phyloP scores from a whole-genome alignment of 805 yeast genomes.

The Crinitomyces ghanaensis region DNA sequence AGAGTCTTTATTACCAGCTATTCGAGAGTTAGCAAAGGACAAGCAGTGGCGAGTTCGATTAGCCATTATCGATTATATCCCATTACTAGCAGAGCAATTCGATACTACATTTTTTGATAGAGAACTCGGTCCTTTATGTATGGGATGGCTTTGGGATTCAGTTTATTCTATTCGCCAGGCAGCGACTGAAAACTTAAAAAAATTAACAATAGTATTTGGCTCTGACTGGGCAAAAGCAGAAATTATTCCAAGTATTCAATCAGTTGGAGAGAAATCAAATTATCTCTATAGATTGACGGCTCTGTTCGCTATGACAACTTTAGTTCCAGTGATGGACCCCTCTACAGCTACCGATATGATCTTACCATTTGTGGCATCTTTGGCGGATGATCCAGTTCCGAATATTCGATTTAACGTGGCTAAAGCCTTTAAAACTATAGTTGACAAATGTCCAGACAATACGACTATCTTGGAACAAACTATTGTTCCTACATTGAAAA shows the following conservation, averaged over 20 bases:
- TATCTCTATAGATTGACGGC: conserved; percentile 90
- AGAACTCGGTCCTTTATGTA: conserved; percentile 78
- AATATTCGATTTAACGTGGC: conserved; percentile 94
- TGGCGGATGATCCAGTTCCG: conserved; percentile 77
- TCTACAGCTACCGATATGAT: conserved; percentile 50
- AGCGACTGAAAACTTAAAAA: conserved; percentile 73
- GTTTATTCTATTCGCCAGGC: conserved; percentile 96
- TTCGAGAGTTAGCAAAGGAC: conserved; percentile 90
- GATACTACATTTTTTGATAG: conserved; percentile 90
- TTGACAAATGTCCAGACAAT: conserved; percentile 39
- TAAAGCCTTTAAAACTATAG: conserved; percentile 57
- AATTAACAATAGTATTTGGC: conserved; percentile 79
- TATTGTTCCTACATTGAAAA: conserved; percentile 55
- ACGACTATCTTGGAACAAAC: conserved; percentile 30
- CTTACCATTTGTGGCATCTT: conserved; percentile 65
- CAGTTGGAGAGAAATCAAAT: conserved; percentile 44
- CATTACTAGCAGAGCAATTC: conserved; percentile 83
- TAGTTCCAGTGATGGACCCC: conserved; percentile 60
- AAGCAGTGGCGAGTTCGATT: conserved; percentile 95
- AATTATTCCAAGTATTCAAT: conserved; percentile 65
- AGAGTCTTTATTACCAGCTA: conserved; percentile 86
- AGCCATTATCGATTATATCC: conserved; percentile 94
- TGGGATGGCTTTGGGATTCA: conserved; percentile 98
- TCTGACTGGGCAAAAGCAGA: conserved; percentile 85
- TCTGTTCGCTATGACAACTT: conserved; percentile 72